Evolutionary conservation across 2,329 filamentous ascomycete genomes (phyloP), one percentile per base, ranked within the genome.

Genomic region (Coniochaeta pulveracea): DNA sequence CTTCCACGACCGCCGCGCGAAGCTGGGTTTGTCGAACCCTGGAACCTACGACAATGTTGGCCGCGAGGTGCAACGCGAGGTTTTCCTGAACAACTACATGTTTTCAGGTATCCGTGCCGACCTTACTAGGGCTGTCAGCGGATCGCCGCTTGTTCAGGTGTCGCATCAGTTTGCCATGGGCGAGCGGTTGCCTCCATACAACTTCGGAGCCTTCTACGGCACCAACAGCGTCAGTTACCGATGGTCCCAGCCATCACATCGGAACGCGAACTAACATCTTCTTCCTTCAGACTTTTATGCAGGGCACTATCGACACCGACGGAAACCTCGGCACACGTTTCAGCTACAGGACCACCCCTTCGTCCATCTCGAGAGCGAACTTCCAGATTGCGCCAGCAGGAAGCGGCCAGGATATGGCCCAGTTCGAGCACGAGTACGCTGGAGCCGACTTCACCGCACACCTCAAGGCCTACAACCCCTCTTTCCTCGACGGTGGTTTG

Each of bases 121-220:
- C 61, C 69, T 96, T 56, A 95, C 86, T 56, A 96, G 95, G 71
- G 79, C 85, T 54, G 93, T 96, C 64, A 91, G 86, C 71, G 76
- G 93, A 57, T 76, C 79, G 37, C 91, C 91, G 37, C 67, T 96
- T 46, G 98, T 98, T 71, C 89, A 96, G 63, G 83, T 95, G 48
- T 95, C 89, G 44, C 91, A 98, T 65, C 85, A 91, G 48, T 91
- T 98, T 58, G 81, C 89, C 36, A 85, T 95, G 75, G 89, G 91
- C 48, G 85, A 94, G 61, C 78, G 82, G 46, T 69, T 93, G 57
- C 88, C 88, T 56, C 91, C 91, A 23, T 98, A 98, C 63, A 85
- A 85, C 35, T 94, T 96, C 63, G 85, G 86, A 46, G 85, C 84
- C 43, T 76, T 98, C 52, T 95, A 91, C 57, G 91, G 91, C 47